Conservation (phyloP, 2,329 filamentous ascomycete genomes). For the Exutisphaerella laricina region DNA sequence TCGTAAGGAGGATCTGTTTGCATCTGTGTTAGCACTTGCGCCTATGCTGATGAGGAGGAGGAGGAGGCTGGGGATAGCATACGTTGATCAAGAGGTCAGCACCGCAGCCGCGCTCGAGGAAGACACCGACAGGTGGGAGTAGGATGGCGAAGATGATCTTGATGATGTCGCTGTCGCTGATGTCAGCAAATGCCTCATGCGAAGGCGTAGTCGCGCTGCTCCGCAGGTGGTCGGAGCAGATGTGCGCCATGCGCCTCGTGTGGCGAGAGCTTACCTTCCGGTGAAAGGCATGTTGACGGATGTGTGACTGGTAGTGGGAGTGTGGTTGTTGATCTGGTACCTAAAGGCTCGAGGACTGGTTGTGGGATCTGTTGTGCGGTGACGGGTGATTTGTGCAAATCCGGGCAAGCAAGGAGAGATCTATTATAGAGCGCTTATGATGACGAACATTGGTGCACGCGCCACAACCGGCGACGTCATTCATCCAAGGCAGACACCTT, state of each 20-base stretch:
- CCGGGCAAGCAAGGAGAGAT: background rate
- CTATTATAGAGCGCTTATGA: constrained; percentile 3
- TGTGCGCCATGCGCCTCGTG: background rate
- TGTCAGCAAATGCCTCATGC: constrained; percentile 11
- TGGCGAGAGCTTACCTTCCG: constrained; percentile 43
- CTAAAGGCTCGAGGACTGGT: constrained; percentile 3
- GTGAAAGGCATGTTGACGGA: constrained; percentile 52
- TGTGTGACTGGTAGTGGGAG: constrained; percentile 29
- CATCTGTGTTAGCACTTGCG: background rate
- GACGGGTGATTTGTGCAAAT: background rate
- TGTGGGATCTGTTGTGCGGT: constrained; percentile 1
- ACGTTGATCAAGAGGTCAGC: constrained; percentile 90
- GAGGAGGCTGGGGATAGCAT: constrained; percentile 61
- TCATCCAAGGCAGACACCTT: too few species aligned
- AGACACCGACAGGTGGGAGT: constrained; percentile 84
- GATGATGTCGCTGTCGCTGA: constrained; percentile 58
- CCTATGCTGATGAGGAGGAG: background rate
- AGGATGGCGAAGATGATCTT: constrained; percentile 85
- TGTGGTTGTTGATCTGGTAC: constrained; percentile 4
- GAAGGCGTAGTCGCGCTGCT: constrained; percentile 5
- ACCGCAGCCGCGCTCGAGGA: constrained; percentile 87
- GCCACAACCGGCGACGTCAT: too few species aligned
- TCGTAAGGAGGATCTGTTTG: constrained; percentile 10
- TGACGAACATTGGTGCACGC: too few species aligned
- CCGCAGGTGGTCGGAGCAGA: constrained; percentile 9